Conservation (phyloP, 306 rosid species). For the Notholithocarpus densiflorus region DNA sequence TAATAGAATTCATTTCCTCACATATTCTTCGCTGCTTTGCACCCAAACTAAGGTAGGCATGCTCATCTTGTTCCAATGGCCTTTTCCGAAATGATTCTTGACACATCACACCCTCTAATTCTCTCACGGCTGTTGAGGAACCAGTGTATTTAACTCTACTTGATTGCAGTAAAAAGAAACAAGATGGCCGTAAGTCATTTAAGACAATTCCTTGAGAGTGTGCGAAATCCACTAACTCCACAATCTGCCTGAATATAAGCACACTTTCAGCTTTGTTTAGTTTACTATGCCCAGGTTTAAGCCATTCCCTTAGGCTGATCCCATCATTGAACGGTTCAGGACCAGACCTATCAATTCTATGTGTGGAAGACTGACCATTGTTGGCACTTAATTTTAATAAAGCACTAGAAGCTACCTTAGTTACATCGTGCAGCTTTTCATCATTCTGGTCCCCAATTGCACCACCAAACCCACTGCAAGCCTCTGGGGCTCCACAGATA, state of each 20-base stretch:
- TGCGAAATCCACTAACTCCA: conserved; percentile 48
- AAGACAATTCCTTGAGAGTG: conserved; percentile 56
- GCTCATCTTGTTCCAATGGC: conserved; percentile 26
- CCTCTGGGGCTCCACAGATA: conserved; percentile 26
- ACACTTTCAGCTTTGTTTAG: conserved; percentile 38
- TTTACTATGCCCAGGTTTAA: conserved; percentile 28
- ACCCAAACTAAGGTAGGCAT: conserved; percentile 23
- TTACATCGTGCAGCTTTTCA: conserved; percentile 17
- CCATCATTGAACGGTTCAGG: conserved; percentile 26
- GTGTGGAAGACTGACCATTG: conserved; percentile 23
- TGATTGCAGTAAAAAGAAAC: conserved; percentile 44
- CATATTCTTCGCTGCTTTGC: conserved; percentile 36
- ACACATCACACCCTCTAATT: conserved; percentile 5
- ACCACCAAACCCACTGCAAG: conserved; percentile 8
- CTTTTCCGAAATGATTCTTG: conserved; percentile 36
- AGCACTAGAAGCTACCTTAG: conserved; percentile 19
- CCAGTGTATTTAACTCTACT: conserved; percentile 45
- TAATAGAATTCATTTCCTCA: conserved; percentile 30
- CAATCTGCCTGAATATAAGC: conserved; percentile 49
- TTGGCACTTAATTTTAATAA: conserved; percentile 16
- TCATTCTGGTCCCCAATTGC: conserved; percentile 26
- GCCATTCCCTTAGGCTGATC: conserved; percentile 56
- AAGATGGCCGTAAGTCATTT: conserved; percentile 50
- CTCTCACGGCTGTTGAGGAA: conserved; percentile 25
- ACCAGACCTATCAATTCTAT: conserved; percentile 11